Evolutionary conservation across 2,329 filamentous ascomycete genomes (phyloP).

Genomic region (Domatiomyces globalis): DNA sequence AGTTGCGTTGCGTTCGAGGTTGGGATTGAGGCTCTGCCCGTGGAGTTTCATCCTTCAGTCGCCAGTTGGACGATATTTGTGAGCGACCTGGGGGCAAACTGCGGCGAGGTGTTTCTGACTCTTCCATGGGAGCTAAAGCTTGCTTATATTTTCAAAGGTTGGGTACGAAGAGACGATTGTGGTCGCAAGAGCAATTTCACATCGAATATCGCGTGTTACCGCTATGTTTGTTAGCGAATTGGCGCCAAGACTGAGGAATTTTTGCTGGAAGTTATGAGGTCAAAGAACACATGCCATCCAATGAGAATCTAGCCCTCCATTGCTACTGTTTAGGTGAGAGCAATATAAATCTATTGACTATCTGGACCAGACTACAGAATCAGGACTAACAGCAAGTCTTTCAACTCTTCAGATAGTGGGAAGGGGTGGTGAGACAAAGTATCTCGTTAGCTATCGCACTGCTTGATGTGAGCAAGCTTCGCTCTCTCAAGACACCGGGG

Average conservation of each 20-base stretch:
- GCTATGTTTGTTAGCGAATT: not conserved
- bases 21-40: constrained; percentile 21
- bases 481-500: too few relatives aligned
- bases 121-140: not conserved
- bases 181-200: too few relatives aligned
- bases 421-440: too few relatives aligned
- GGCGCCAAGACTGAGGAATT: not conserved
- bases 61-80: constrained; percentile 25
- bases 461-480: too few relatives aligned
- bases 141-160: not conserved
- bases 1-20: constrained; percentile 21
- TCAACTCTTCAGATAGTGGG: too few relatives aligned
- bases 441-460: too few relatives aligned
- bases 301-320: not conserved
- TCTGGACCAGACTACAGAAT: too few relatives aligned
- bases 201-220: not conserved
- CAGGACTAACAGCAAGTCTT: too few relatives aligned
- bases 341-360: too few relatives aligned
- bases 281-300: not conserved
- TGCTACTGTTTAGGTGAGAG: not conserved
- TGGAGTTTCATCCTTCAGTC: constrained; percentile 27
- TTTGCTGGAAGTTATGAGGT: not conserved
- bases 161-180: not conserved
- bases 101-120: not conserved
- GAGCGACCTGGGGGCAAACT: constrained; percentile 5